A percentile compares a stretch with the other conserved stretches of the same genome.
These are phyloP conservation scores for Zygosaccharomyces lentus DNA, from an alignment of 805 yeast species.

Conservation along the genomic window DNA sequence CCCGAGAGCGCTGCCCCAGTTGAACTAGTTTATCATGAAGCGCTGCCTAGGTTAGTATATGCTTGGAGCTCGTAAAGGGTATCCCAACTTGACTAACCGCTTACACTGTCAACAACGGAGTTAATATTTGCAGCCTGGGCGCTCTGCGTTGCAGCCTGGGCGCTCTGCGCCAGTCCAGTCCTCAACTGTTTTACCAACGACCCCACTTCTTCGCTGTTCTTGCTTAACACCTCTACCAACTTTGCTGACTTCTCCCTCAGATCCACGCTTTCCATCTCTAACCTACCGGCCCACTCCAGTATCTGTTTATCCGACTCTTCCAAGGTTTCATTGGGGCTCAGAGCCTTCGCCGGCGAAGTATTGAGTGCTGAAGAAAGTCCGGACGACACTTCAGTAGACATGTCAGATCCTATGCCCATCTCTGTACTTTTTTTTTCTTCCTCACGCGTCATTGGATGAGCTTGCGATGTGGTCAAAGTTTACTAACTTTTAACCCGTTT, in stretches of 20 bases:
- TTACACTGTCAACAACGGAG: not conserved
- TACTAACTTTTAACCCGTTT: not conserved
- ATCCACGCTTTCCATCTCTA: slow-evolving; percentile 47
- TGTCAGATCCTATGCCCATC: slow-evolving; percentile 1
- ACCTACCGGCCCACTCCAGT: slow-evolving; percentile 46
- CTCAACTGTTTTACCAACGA: slow-evolving; percentile 11
- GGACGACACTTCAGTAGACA: slow-evolving; percentile 14
- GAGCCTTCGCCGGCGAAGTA: slow-evolving; percentile 4
- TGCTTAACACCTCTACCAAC: slow-evolving; percentile 18
- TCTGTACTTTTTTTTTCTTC: not conserved
- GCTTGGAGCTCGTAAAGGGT: not conserved
- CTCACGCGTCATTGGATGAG: slow-evolving; percentile 1
- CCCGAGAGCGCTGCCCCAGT: not conserved
- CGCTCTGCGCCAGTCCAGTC: slow-evolving; percentile 7
- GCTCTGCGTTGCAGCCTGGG: slow-evolving; percentile 3
- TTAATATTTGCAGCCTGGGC: not conserved
- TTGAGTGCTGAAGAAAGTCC: slow-evolving; percentile 14
- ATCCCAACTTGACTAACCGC: slow-evolving; percentile 14
- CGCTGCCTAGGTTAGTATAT: not conserved
- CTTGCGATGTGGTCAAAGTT: not conserved
- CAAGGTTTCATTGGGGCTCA: slow-evolving; percentile 4
- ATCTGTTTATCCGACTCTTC: slow-evolving; percentile 36
- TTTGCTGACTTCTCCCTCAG: slow-evolving; percentile 34
- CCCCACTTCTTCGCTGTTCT: slow-evolving; percentile 16
- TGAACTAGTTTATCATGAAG: not conserved